phyloP scores from a whole-genome alignment of 768 basidiomycete genomes.

The Daedalea quercina region DNA sequence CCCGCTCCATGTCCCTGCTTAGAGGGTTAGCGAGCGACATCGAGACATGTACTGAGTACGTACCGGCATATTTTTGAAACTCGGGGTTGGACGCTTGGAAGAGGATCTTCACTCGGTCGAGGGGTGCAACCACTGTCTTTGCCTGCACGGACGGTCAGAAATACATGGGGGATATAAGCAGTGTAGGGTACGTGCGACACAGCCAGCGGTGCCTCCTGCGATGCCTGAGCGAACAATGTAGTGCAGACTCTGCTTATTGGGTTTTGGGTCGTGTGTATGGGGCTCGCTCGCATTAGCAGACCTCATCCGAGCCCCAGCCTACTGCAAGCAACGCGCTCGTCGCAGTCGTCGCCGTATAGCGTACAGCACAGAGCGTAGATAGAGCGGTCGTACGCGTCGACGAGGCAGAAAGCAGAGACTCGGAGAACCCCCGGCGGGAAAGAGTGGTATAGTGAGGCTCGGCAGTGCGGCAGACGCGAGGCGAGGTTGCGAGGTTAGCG shows the following conservation, averaged over 20 bases:
- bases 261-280: not conserved
- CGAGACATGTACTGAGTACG: conserved; percentile 15
- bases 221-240: conserved; percentile 66
- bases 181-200: conserved; percentile 57
- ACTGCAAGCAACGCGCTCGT: not conserved
- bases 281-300: conserved; percentile 34
- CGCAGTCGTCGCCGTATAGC: not conserved
- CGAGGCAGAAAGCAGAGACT: no score
- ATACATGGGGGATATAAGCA: conserved; percentile 9
- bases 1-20: conserved; percentile 79
- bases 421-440: no score
- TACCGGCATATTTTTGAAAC: conserved; percentile 89
- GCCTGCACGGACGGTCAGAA: no score
- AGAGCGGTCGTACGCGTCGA: not conserved
- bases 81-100: conserved; percentile 97
- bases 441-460: no score
- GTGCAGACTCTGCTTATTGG: conserved; percentile 22
- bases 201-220: conserved; percentile 91
- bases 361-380: not conserved
- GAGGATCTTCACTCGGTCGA: conserved; percentile 97
- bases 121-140: conserved; percentile 90
- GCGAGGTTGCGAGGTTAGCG: no score
- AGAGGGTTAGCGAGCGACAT: conserved; percentile 22
- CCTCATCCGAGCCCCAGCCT: conserved; percentile 43
- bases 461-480: no score